Base-by-base conservation (phyloP, 2,329 filamentous ascomycete species). In the Pyrenochaeta sp. region DNA sequence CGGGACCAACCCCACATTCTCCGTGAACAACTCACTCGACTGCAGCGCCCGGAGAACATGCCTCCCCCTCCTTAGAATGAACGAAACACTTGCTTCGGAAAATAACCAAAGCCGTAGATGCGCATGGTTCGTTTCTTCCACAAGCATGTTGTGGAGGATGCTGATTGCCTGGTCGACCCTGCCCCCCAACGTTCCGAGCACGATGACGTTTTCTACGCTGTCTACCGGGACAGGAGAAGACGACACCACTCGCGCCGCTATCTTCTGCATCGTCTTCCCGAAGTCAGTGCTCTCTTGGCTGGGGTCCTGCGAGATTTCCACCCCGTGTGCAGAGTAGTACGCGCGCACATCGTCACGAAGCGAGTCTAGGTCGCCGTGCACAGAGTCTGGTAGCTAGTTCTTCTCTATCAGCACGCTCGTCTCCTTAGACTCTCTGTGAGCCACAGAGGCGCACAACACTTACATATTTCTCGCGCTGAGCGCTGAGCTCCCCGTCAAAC, bases 271-370 rank as follows among this genome's bases (percentile, higher is more conserved):
- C n/a, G 67, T 71, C 55, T 99, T 99, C 59, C 82, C 86, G 60
- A 97, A 96, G 70, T 99, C 94, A 19, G 94, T 96, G 14, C 86
- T 88, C 58, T 95, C 83, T 71, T 97, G 90, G 65, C 95, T 89
- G n/a, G 78, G 68, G 52, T 93, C 85, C 58, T 84, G 76, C 53
- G 90, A 79, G 39, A 97, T 77, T 9, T 77, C 64, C 2, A 90
- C 81, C 19, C 77, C 69, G 38, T 80, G 77, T 15, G 77, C 73
- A 22, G 80, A 76, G 72, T 92, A 96, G 71, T 88, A 87, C n/a
- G 78, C 61, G 38, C 79, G 78, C 8, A 88, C 81, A 9, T 82
- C 72, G 7, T 82, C 76, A 3, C 74, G 74, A 13, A 97, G 76
- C 3, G 93, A 96, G 74, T 99, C 94, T 7, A 99, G 80, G 68